A percentile compares a stretch with the other conserved stretches of the same genome.
These are phyloP conservation scores for Globisporangium parvum DNA, from an alignment of 352 stramenopile species.

Conservation along the genomic window DNA sequence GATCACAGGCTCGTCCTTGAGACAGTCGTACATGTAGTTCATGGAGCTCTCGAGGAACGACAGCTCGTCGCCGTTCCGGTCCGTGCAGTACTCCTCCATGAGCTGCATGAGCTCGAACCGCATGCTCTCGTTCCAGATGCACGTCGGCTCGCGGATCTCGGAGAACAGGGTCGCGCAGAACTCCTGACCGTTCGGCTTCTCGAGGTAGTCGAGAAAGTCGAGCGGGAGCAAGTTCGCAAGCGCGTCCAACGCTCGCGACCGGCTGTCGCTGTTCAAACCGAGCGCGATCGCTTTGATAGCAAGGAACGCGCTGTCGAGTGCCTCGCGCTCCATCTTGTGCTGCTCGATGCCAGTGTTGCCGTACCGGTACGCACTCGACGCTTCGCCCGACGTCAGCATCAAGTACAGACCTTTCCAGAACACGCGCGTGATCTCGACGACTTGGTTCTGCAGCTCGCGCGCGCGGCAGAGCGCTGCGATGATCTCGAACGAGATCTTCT, in stretches of 20 bases:
- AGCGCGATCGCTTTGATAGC: constrained; percentile 53
- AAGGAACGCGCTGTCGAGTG: constrained; percentile 68
- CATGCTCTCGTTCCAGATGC: constrained; percentile 71
- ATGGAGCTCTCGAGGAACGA: constrained; percentile 63
- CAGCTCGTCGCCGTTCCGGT: constrained; percentile 41
- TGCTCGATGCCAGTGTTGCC: constrained; percentile 24
- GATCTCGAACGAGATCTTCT: constrained; percentile 73
- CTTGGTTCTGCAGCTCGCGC: constrained; percentile 48
- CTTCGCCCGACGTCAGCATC: constrained; percentile 62
- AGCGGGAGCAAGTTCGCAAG: constrained; percentile 65
- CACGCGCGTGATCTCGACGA: constrained; percentile 53
- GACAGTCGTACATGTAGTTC: constrained; percentile 78
- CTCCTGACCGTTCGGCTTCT: constrained; percentile 61
- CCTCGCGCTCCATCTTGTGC: constrained; percentile 61
- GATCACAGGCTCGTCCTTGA: constrained; percentile 60
- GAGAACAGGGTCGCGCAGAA: constrained; percentile 68
- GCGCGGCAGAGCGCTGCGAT: constrained; percentile 59
- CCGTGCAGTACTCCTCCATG: constrained; percentile 67
- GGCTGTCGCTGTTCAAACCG: constrained; percentile 41
- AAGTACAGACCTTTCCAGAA: constrained; percentile 81
- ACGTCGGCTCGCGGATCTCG: constrained; percentile 68
- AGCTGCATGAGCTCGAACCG: constrained; percentile 61
- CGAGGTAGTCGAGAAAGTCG: constrained; percentile 67
- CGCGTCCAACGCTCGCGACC: constrained; percentile 49
- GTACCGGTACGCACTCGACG: constrained; percentile 30